These are phyloP conservation scores for Nicotiana benthamiana DNA, from an alignment of 257 asterid species.

Conservation along the genomic window DNA sequence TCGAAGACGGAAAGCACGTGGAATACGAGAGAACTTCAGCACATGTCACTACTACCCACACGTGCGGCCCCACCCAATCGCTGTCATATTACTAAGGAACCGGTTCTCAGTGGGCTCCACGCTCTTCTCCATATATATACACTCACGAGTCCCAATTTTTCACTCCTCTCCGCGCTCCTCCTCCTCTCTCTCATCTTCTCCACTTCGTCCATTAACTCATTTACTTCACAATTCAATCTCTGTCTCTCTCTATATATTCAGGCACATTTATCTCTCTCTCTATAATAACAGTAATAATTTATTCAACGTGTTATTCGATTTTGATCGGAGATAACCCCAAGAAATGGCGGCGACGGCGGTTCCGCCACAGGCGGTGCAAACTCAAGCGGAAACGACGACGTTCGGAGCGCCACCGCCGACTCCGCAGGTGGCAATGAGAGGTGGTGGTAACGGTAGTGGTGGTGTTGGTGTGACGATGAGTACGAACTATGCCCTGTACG, in stretches of 20 bases:
- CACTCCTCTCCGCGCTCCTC: background rate
- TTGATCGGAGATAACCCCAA: background rate
- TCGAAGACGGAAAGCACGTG: too few species aligned
- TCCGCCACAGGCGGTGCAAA: slow-evolving; percentile 24
- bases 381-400: slow-evolving; percentile 7
- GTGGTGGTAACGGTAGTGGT: background rate
- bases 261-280: background rate
- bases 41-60: background rate
- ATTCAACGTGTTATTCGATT: background rate
- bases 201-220: background rate
- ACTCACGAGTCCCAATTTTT: background rate
- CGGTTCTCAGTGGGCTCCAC: background rate
- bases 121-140: background rate
- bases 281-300: too few species aligned
- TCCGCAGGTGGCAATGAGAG: background rate
- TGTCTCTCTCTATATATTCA: background rate
- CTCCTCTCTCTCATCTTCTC: background rate
- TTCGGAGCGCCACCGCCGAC: slow-evolving; percentile 23
- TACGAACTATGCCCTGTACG: slow-evolving; percentile 49
- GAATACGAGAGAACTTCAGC: background rate
- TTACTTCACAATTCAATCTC: background rate
- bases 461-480: background rate
- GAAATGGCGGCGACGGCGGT: slow-evolving; percentile 40
- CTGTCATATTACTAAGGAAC: background rate
- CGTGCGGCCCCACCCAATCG: slow-evolving; percentile 2